Percentiles rank a stretch among this genome's conserved stretches.
Evolutionary conservation across 148 eudicot species (phyloP).

Genomic region (Chenopodium album): DNA sequence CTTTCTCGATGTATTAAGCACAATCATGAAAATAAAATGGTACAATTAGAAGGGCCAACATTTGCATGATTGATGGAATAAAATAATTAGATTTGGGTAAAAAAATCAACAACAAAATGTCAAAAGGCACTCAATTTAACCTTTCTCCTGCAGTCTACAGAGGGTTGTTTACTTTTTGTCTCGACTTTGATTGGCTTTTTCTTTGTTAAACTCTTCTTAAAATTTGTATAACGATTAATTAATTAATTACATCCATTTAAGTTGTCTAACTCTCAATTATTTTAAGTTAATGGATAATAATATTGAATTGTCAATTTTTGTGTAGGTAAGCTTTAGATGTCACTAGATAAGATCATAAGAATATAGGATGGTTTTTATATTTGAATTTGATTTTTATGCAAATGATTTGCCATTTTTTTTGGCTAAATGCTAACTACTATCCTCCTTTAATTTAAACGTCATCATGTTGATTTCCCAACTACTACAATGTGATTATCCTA

Average conservation of each 20-base stretch:
- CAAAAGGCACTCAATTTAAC: slow-evolving; percentile 26
- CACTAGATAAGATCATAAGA: not conserved
- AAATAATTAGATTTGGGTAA: not conserved
- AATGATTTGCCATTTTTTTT: not conserved
- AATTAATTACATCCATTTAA: not conserved
- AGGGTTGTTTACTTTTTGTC: slow-evolving; percentile 15
- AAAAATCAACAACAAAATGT: slow-evolving; percentile 10
- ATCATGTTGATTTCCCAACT: not conserved
- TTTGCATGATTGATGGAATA: slow-evolving; percentile 31
- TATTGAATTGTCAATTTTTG: not conserved
- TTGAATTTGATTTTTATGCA: not conserved
- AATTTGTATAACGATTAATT: no score
- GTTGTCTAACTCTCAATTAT: not conserved
- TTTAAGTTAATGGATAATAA: not conserved
- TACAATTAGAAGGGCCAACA: slow-evolving; percentile 11
- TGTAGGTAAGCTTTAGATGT: not conserved
- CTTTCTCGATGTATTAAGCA: slow-evolving; percentile 13
- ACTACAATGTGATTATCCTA: not conserved
- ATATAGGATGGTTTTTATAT: not conserved
- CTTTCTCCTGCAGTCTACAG: not conserved
- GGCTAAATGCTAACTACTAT: not conserved
- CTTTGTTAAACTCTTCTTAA: slow-evolving; percentile 6
- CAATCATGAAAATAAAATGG: slow-evolving; percentile 13
- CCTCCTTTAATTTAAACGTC: not conserved
- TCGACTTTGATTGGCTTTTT: slow-evolving; percentile 9